Base-by-base conservation (phyloP, 192 early-diverging fungal species). In the Backusella circina region DNA sequence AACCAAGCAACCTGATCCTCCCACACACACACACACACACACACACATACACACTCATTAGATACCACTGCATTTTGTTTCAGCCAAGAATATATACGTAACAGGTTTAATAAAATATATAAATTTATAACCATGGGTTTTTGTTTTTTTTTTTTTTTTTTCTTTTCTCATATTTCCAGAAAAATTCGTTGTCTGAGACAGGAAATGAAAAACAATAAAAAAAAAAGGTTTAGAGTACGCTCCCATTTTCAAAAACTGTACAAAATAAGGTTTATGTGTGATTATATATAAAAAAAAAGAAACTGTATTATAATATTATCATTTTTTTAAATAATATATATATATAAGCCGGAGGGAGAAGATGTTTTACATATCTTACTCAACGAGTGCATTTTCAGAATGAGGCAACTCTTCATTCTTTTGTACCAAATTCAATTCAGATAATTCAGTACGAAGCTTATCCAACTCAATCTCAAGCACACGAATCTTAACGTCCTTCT, bases 391-490 rank as follows among this genome's bases (percentile, higher is more conserved):
- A 51, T 75, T 75, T 26, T n/a, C 68, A 54, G 67, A 61, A 21
- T 75, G 75, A 69, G 75, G 74, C 28, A 70, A 51, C 13, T 75
- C 74, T 67, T 67, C 73, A 7, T 65, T 64, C 51, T 74, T 75
- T 28, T 79, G 75, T 28, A 54, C 31, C 67, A 81, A 39, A 12
- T 66, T 50, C 33, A 67, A 36, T 61, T 82, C 76, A 50, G 80
- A 73, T 3, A 82, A 30, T 37, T 80, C 50, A 36, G 70, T 82
- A 15, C 61, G 77, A 23, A 88, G 54, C 31, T 86, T 82, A 76
- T 90, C 93, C 54, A 96, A 32, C 75, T 96, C 93, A 35, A 90
- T 87, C 79, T 96, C 93, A 71, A 96, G 80, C 38, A 93, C 87
- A 41, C 93, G 87, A 75, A 97, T 95, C 73, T 92, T 88, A 51